Percentiles rank a stretch among this genome's conserved stretches.
phyloP scores from a whole-genome alignment of 2,329 filamentous ascomycete genomes.

The Pyricularia pennisetigena region DNA sequence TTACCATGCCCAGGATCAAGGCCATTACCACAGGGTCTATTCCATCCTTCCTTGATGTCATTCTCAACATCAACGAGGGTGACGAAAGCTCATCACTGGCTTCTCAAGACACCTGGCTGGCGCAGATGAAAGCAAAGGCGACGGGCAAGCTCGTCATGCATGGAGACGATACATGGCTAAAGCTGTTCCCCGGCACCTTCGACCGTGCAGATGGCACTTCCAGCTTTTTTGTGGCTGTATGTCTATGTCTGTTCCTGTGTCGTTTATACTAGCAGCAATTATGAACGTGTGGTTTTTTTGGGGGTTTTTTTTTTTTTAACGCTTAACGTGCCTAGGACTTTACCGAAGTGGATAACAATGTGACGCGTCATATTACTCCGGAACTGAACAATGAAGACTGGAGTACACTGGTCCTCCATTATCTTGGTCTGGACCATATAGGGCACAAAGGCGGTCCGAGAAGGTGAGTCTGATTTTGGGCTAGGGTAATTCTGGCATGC shows the following conservation, averaged over 20 bases:
- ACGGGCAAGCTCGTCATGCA: slow-evolving; percentile 81
- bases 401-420: slow-evolving; percentile 91
- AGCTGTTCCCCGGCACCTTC: slow-evolving; percentile 87
- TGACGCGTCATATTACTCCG: slow-evolving; percentile 75
- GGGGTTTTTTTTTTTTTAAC: too few relatives aligned
- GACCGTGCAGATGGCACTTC: slow-evolving; percentile 83
- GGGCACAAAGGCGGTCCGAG: slow-evolving; percentile 89
- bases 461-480: slow-evolving; percentile 41
- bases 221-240: slow-evolving; percentile 94
- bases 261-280: background rate
- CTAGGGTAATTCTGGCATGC: background rate
- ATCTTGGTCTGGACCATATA: slow-evolving; percentile 92
- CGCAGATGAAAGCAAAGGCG: slow-evolving; percentile 71
- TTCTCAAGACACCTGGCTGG: slow-evolving; percentile 89
- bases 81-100: slow-evolving; percentile 84
- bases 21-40: slow-evolving; percentile 95
- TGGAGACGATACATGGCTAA: slow-evolving; percentile 97
- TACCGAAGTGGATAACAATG: slow-evolving; percentile 94
- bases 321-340: slow-evolving; percentile 59
- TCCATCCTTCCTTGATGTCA: slow-evolving; percentile 95
- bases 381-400: slow-evolving; percentile 75
- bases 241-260: slow-evolving; percentile 17
- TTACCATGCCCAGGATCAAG: slow-evolving; percentile 97
- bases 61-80: slow-evolving; percentile 91
- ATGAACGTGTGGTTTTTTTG: slow-evolving; percentile 8